A percentile compares a stretch with the other conserved stretches of the same genome.
Evolutionary conservation across 2,329 filamentous ascomycete genomes (phyloP).

Genomic region (Apiospora marii): DNA sequence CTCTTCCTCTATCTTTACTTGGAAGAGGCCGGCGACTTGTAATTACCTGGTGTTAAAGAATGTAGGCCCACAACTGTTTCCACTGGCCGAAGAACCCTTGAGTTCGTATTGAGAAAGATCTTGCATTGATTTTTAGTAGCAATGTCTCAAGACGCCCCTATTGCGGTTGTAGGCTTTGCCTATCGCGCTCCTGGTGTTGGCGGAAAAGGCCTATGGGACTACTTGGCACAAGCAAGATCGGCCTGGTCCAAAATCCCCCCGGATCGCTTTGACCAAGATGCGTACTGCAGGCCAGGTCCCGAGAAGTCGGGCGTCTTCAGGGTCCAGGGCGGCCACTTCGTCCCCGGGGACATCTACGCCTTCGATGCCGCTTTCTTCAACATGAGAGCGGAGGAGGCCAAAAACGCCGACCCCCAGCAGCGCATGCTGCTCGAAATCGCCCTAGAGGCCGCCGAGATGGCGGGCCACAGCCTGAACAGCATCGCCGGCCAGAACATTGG

Average conservation of each 20-base stretch:
- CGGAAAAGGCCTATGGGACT: slow-evolving; percentile 24
- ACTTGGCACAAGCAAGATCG: slow-evolving; percentile 20
- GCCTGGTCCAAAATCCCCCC: slow-evolving; percentile 24
- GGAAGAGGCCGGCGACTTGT: background rate
- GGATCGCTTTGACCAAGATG: slow-evolving; percentile 21
- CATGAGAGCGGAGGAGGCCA: slow-evolving; percentile 24
- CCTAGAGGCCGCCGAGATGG: slow-evolving; percentile 23
- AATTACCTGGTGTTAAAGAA: background rate
- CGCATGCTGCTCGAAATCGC: slow-evolving; percentile 25
- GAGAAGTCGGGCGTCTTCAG: slow-evolving; percentile 16
- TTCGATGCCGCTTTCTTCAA: slow-evolving; percentile 27
- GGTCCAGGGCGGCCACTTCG: slow-evolving; percentile 20
- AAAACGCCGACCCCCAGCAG: slow-evolving; percentile 33
- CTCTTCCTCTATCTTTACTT: background rate
- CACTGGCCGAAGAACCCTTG: background rate
- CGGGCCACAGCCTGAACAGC: slow-evolving; percentile 22
- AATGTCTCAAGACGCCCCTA: slow-evolving; percentile 17
- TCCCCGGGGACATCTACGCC: slow-evolving; percentile 18
- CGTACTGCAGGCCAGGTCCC: slow-evolving; percentile 11
- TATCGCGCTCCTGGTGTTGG: slow-evolving; percentile 25
- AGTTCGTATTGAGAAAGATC: background rate
- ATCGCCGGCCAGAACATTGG: slow-evolving; percentile 19
- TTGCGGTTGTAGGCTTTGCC: slow-evolving; percentile 23
- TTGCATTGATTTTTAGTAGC: background rate
- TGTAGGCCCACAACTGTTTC: no score